These are phyloP conservation scores for Candida oleophila DNA, from an alignment of 805 yeast genomes.

Conservation along the genomic window DNA sequence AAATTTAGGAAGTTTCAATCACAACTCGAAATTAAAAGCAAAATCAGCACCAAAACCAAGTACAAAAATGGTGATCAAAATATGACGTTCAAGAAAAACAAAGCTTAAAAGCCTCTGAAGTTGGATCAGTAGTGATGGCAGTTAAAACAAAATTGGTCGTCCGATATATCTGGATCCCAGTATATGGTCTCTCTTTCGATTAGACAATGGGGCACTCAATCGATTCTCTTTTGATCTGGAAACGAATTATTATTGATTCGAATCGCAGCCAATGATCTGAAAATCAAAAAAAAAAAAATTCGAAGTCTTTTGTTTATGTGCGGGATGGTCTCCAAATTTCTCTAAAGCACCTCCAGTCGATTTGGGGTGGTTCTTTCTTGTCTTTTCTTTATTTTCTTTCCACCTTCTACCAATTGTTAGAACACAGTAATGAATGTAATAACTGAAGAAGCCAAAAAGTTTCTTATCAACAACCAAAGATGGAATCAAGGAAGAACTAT, in stretches of 20 bases:
- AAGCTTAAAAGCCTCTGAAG: too few relatives aligned
- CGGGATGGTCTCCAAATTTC: neutral
- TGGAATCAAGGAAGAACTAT: neutral
- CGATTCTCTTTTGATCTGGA: too few relatives aligned
- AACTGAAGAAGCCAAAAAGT: neutral
- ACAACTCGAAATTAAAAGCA: neutral
- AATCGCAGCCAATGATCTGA: neutral
- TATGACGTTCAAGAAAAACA: too few relatives aligned
- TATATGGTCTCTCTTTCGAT: too few relatives aligned
- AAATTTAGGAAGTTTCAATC: neutral
- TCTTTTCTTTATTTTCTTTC: too few relatives aligned
- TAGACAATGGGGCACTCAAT: too few relatives aligned
- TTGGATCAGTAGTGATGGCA: too few relatives aligned
- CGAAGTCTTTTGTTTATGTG: neutral
- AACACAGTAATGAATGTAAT: neutral
- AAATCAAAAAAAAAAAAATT: neutral
- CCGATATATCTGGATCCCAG: too few relatives aligned
- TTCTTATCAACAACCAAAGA: neutral
- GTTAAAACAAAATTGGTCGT: too few relatives aligned
- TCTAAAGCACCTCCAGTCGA: neutral
- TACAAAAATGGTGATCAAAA: too few relatives aligned
- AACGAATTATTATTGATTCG: too few relatives aligned
- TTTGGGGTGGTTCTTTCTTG: neutral
- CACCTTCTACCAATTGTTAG: neutral
- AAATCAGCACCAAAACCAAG: too few relatives aligned